A percentile compares a stretch with the other conserved stretches of the same genome.
phyloP scores from a whole-genome alignment of 225 moss, liverwort and hornwort species.

The Sphagnum tenellum region DNA sequence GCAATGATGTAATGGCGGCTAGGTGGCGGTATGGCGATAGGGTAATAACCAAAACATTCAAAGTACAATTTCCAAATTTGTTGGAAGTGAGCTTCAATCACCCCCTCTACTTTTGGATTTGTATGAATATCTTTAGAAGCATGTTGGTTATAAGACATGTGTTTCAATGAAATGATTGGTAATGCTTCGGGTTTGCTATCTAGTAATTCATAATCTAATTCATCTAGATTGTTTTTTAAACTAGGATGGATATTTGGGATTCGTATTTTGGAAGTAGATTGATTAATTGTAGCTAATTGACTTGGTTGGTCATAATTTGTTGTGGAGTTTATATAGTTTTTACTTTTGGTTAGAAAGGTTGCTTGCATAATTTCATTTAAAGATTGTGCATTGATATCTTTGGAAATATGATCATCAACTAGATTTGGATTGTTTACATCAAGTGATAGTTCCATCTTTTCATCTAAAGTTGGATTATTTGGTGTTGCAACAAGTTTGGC shows the following conservation, averaged over 20 bases:
- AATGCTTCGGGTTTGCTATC: too few relatives aligned
- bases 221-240: slow-evolving; percentile 27
- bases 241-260: slow-evolving; percentile 16
- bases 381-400: too few relatives aligned
- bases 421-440: too few relatives aligned
- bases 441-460: too few relatives aligned
- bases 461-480: neutral
- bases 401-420: too few relatives aligned
- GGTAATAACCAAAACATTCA: slow-evolving; percentile 20
- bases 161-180: too few relatives aligned
- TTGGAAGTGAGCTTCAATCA: slow-evolving; percentile 26
- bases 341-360: too few relatives aligned
- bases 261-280: neutral
- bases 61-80: slow-evolving; percentile 25
- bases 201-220: slow-evolving; percentile 2
- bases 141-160: neutral
- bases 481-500: slow-evolving; percentile 4
- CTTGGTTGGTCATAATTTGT: too few relatives aligned
- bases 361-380: too few relatives aligned
- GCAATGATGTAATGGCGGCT: slow-evolving; percentile 16
- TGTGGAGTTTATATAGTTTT: too few relatives aligned
- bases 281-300: too few relatives aligned
- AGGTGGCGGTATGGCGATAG: slow-evolving; percentile 2
- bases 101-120: slow-evolving; percentile 7
- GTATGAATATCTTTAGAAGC: slow-evolving; percentile 5